Evolutionary conservation across 805 yeast genomes (phyloP), one percentile per base, ranked within the genome.

Genomic region (Wickerhamomyces ciferrii): DNA sequence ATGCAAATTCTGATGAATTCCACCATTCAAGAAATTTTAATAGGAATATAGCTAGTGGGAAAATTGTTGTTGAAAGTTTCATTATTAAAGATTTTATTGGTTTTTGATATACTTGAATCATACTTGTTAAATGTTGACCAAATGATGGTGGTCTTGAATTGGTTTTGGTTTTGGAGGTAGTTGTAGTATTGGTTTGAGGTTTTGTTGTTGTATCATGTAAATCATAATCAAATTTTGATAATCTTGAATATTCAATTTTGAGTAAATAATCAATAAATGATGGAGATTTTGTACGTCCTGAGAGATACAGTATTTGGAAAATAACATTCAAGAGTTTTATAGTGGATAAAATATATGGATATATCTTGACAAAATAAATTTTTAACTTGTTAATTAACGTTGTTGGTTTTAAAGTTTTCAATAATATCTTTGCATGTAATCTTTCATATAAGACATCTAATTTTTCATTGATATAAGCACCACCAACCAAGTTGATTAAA

Each of bases 11-110:
- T 15, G 90, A 81, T 23, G 86, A 77, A 50, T 81, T 80, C 95
- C 96, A 91, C 97, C 97, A 91, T 63, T 91, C 97, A 32, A 89
- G 71, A 55, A 91, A 87, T 65, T 89, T 88, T 49, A 91, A 71
- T 21, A 83, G 58, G 60, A 92, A 90, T 43, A 91, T 84, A 2
- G 95, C 87, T 0, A 84, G 74, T 0, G 97, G 97, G 65, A 92
- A 79, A 40, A 82, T 62, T 2, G 86, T 60, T 27, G 60, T 50
- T 35, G 66, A 54, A 19, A 50, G 20, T 17, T 44, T 53, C 34
- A 59, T 53, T 10, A 51, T 43, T 18, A 48, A 48, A 41, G 50
- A 39, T 36, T 49, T 38, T 1, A 61, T 5, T 17, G 61, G 58
- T 1, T 41, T 42, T 31, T 49, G 46, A 39, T 53, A 55, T 14